Evolutionary conservation across 768 basidiomycete species (phyloP).

Genomic region (Amanita fuliginea): DNA sequence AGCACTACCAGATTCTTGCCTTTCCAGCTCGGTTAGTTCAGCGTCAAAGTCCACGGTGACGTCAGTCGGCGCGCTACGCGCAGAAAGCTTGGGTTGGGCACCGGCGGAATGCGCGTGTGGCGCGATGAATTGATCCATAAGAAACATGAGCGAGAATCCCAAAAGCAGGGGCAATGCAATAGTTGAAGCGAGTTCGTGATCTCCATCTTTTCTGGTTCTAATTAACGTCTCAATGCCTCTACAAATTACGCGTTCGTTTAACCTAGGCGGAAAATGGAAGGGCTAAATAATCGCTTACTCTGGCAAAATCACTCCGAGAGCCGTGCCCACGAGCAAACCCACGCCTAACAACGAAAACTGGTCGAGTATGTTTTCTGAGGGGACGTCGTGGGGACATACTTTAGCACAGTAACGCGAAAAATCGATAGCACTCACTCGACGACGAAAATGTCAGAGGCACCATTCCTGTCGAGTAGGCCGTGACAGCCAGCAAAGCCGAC

Average conservation of each 20-base stretch:
- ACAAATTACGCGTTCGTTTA: slow-evolving; percentile 2
- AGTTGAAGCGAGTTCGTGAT: slow-evolving; percentile 33
- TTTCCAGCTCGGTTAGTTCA: slow-evolving; percentile 47
- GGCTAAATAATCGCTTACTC: slow-evolving; percentile 47
- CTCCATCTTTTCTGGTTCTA: slow-evolving; percentile 19
- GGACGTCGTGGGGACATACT: not conserved
- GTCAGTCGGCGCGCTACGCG: slow-evolving; percentile 7
- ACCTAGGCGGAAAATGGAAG: not conserved
- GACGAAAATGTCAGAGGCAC: slow-evolving; percentile 66
- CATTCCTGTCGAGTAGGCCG: slow-evolving; percentile 61
- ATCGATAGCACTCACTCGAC: slow-evolving; percentile 38
- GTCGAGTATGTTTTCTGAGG: slow-evolving; percentile 27
- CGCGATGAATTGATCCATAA: slow-evolving; percentile 53
- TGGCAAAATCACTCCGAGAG: slow-evolving; percentile 85
- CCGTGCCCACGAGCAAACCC: slow-evolving; percentile 82
- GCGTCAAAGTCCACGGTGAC: slow-evolving; percentile 46
- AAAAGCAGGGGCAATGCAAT: slow-evolving; percentile 55
- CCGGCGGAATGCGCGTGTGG: slow-evolving; percentile 33
- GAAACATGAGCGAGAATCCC: slow-evolving; percentile 56
- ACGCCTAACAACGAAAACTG: slow-evolving; percentile 52
- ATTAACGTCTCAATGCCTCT: slow-evolving; percentile 67
- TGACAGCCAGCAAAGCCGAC: slow-evolving; percentile 48
- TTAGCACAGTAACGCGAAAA: not conserved
- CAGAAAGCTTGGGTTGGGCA: slow-evolving; percentile 8
- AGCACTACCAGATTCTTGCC: slow-evolving; percentile 7